phyloP scores from a whole-genome alignment of 2,329 filamentous ascomycete genomes.

The Plenodomus lindquistii region DNA sequence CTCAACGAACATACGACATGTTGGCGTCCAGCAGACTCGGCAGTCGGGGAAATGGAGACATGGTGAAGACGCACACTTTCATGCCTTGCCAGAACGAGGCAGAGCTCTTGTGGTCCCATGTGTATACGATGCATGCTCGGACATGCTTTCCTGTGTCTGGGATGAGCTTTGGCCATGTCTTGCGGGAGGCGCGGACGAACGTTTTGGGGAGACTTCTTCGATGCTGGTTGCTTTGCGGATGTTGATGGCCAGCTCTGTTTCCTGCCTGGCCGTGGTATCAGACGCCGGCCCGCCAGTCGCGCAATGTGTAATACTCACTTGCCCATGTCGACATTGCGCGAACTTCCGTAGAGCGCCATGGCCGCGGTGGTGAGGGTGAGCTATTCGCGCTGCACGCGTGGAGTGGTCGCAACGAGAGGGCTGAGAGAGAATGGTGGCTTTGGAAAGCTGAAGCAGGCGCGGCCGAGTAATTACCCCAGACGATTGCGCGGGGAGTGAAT shows the following conservation, averaged over 20 bases:
- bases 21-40: neutral
- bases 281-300: neutral
- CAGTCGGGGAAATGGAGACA: neutral
- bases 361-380: constrained; percentile 16
- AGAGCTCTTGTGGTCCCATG: constrained; percentile 97
- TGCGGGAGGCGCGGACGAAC: constrained; percentile 46
- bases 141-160: constrained; percentile 78
- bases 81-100: constrained; percentile 96
- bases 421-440: neutral
- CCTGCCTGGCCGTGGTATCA: constrained; percentile 50
- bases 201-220: constrained; percentile 69
- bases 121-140: constrained; percentile 95
- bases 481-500: constrained; percentile 9
- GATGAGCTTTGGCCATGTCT: constrained; percentile 33
- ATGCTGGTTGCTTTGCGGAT: constrained; percentile 70
- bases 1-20: neutral
- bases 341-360: constrained; percentile 49
- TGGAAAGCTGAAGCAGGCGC: constrained; percentile 10
- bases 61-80: constrained; percentile 74
- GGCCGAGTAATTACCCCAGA: constrained; percentile 7
- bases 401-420: constrained; percentile 9
- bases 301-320: constrained; percentile 51
- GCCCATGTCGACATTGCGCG: constrained; percentile 64
- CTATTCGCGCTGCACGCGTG: constrained; percentile 2
- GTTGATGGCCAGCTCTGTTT: constrained; percentile 67